A percentile compares a stretch with the other conserved stretches of the same genome.
Evolutionary conservation across 805 yeast species (phyloP).

Genomic region (Candida railenensis): DNA sequence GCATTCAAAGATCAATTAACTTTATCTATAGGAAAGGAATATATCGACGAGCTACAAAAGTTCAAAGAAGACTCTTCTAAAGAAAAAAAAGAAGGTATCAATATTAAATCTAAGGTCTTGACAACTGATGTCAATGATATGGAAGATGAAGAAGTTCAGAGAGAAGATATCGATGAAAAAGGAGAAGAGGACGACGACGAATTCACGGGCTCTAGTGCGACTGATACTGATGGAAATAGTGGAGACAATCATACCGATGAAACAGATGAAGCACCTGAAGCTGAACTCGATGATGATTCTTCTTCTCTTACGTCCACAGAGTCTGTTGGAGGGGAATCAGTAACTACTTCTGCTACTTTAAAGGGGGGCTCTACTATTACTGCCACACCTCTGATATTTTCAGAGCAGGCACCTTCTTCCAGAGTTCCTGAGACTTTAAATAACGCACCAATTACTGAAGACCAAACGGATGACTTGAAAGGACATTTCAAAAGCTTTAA

Average conservation of each 20-base stretch:
- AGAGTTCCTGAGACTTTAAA: constrained; percentile 26
- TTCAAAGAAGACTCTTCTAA: constrained; percentile 25
- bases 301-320: constrained; percentile 17
- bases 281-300: constrained; percentile 19
- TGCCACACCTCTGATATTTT: constrained; percentile 8
- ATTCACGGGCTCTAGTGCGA: constrained; percentile 4
- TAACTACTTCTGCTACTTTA: constrained; percentile 8
- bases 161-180: constrained; percentile 37
- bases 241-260: constrained; percentile 17
- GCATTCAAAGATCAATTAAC: constrained; percentile 54
- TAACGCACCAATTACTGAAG: constrained; percentile 37
- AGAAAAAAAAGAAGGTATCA: constrained; percentile 9
- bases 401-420: background rate
- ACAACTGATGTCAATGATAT: constrained; percentile 30
- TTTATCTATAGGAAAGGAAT: constrained; percentile 48
- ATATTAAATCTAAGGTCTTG: constrained; percentile 20
- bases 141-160: constrained; percentile 33
- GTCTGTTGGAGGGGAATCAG: constrained; percentile 10
- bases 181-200: constrained; percentile 32
- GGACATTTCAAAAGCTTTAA: constrained; percentile 36
- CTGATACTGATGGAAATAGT: constrained; percentile 16
- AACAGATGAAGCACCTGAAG: constrained; percentile 13
- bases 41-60: constrained; percentile 33
- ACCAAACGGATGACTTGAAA: constrained; percentile 34
- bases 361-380: constrained; percentile 10